Conservation (phyloP, 2,329 filamentous ascomycete species). For the Salinomyces thailandicus region DNA sequence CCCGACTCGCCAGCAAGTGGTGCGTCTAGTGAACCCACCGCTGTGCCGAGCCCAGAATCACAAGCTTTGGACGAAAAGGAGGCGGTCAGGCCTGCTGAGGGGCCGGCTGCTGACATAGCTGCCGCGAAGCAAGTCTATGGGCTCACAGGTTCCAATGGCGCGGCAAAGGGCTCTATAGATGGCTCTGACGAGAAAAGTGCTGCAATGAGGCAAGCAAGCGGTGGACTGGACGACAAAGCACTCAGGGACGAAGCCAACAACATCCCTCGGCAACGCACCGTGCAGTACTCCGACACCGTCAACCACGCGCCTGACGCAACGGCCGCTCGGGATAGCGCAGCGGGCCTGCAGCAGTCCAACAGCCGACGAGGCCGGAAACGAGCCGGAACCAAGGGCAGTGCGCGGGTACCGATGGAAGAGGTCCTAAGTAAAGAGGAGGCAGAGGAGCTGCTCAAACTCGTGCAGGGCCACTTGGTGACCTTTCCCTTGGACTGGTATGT, state of each 20-base stretch:
- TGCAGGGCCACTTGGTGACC: constrained; percentile 79
- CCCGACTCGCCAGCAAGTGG: constrained; percentile 16
- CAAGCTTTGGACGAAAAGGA: constrained; percentile 21
- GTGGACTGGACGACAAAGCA: not conserved
- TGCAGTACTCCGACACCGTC: constrained; percentile 23
- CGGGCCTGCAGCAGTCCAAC: constrained; percentile 12
- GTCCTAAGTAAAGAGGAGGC: constrained; percentile 64
- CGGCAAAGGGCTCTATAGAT: not conserved
- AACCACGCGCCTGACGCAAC: constrained; percentile 22
- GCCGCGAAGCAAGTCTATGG: constrained; percentile 24
- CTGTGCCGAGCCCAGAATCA: constrained; percentile 19
- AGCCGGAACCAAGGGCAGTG: constrained; percentile 59
- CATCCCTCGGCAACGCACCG: constrained; percentile 22
- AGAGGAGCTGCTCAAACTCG: constrained; percentile 67
- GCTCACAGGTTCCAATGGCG: not conserved
- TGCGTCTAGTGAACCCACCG: constrained; percentile 19
- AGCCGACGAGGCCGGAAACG: constrained; percentile 55
- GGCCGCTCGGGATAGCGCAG: constrained; percentile 14
- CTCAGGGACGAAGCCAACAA: not conserved
- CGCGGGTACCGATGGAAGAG: constrained; percentile 58
- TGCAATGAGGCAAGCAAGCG: constrained; percentile 20
- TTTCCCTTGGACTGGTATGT: constrained; percentile 86
- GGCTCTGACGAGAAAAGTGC: constrained; percentile 7
- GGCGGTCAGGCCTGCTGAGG: constrained; percentile 9
- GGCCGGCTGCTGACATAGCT: not conserved